phyloP scores from a whole-genome alignment of 306 rosid genomes.

The Quercus rubra region DNA sequence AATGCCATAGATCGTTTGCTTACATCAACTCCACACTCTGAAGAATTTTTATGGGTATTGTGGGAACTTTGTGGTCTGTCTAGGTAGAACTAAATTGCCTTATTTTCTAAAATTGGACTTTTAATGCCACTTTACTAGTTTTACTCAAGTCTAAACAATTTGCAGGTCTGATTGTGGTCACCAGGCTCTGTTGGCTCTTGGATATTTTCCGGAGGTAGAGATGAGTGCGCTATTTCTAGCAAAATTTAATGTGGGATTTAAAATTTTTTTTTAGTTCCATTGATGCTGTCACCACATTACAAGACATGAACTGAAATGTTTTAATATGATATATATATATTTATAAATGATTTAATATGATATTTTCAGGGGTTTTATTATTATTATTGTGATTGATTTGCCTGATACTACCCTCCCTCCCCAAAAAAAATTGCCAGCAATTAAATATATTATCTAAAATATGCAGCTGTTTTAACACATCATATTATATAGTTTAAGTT shows the following conservation, averaged over 20 bases:
- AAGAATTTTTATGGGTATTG: constrained; percentile 90
- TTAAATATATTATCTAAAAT: no score
- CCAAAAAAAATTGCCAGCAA: background rate
- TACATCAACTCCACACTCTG: constrained; percentile 62
- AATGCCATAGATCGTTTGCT: constrained; percentile 83
- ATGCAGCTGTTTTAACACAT: background rate
- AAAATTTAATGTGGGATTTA: constrained; percentile 1
- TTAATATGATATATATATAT: background rate
- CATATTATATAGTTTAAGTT: background rate
- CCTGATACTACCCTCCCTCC: background rate
- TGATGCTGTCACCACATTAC: background rate
- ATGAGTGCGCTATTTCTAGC: constrained; percentile 12
- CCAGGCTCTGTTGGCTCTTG: constrained; percentile 78
- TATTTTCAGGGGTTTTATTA: background rate
- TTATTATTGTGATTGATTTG: background rate
- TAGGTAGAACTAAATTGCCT: constrained; percentile 48
- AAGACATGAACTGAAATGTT: background rate
- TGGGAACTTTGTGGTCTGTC: constrained; percentile 90
- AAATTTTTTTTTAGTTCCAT: constrained; percentile 13
- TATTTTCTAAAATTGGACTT: constrained; percentile 9
- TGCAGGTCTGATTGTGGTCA: constrained; percentile 94
- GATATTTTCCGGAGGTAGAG: constrained; percentile 86
- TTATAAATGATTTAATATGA: background rate
- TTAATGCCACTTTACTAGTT: constrained; percentile 7
- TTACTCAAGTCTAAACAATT: constrained; percentile 21